Percentiles rank a stretch among this genome's conserved stretches.
phyloP scores from a whole-genome alignment of 2,329 filamentous ascomycete genomes.

The Colletotrichum zoysiae region DNA sequence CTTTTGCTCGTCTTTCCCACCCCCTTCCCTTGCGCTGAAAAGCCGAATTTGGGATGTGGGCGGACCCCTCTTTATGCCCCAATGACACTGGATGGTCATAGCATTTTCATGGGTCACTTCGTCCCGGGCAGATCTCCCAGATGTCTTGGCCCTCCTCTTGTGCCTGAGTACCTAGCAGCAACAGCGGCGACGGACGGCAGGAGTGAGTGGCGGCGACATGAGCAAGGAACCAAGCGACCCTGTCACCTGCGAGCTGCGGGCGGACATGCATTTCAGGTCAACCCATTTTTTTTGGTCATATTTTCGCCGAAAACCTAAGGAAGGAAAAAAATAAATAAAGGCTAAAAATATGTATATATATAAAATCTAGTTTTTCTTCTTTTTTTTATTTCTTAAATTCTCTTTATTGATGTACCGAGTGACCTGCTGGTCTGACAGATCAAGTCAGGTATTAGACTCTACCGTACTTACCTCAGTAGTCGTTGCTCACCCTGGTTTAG shows the following conservation, averaged over 20 bases:
- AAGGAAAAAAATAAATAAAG: too few relatives aligned
- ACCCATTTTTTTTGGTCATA: conserved; percentile 2
- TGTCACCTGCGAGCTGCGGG: conserved; percentile 4
- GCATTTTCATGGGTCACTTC: conserved; percentile 32
- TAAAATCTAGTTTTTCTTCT: neutral
- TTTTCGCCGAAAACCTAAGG: neutral
- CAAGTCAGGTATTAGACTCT: neutral
- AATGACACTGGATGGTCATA: conserved; percentile 27
- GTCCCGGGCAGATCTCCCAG: conserved; percentile 42
- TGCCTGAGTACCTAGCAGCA: conserved; percentile 16
- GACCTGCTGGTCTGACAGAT: neutral
- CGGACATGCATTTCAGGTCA: conserved; percentile 3
- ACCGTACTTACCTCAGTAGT: neutral
- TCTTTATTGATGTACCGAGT: neutral
- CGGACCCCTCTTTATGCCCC: conserved; percentile 35
- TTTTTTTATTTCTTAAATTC: too few relatives aligned
- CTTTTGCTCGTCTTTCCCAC: neutral
- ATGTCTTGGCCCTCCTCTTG: conserved; percentile 39
- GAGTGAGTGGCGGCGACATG: neutral
- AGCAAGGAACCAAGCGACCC: conserved; percentile 17
- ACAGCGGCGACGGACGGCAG: conserved; percentile 8
- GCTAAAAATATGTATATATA: too few relatives aligned
- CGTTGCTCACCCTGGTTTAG: conserved; percentile 8
- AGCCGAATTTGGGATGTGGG: conserved; percentile 39
- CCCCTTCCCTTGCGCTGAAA: conserved; percentile 34